Percentiles rank a stretch among this genome's conserved stretches.
Conservation (phyloP, 2,329 filamentous ascomycete genomes). For the Xylaria digitata region DNA sequence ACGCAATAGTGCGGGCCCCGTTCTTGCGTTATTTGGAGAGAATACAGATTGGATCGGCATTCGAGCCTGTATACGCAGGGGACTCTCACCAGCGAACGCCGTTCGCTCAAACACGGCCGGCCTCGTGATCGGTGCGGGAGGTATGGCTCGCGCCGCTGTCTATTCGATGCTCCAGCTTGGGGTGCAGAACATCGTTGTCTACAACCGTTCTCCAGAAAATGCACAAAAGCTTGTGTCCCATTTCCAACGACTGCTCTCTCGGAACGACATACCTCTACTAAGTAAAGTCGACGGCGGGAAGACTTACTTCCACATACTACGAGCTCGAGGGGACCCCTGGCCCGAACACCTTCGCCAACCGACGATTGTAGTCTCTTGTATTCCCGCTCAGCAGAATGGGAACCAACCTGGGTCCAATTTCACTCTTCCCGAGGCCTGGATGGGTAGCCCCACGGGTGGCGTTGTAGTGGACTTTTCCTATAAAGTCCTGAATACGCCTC, state of each 20-base stretch:
- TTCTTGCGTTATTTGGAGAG: slow-evolving; percentile 78
- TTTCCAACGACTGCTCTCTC: slow-evolving; percentile 69
- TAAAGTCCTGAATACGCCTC: slow-evolving; percentile 76
- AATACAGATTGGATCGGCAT: slow-evolving; percentile 88
- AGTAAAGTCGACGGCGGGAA: slow-evolving; percentile 56
- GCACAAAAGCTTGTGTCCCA: slow-evolving; percentile 75
- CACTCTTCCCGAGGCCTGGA: slow-evolving; percentile 75
- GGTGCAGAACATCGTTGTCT: slow-evolving; percentile 79
- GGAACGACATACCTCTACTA: slow-evolving; percentile 57
- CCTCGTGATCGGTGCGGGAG: slow-evolving; percentile 73
- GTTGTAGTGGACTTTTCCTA: slow-evolving; percentile 82
- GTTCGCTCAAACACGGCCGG: slow-evolving; percentile 66
- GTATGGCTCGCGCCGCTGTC: slow-evolving; percentile 81
- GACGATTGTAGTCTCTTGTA: slow-evolving; percentile 80
- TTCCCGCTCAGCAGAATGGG: slow-evolving; percentile 75
- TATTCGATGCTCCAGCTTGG: slow-evolving; percentile 84
- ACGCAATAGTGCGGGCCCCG: slow-evolving; percentile 71
- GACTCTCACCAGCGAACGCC: slow-evolving; percentile 77
- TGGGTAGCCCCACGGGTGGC: slow-evolving; percentile 77
- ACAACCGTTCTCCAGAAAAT: slow-evolving; percentile 75
- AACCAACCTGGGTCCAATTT: slow-evolving; percentile 75
- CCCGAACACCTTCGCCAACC: slow-evolving; percentile 71
- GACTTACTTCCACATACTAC: slow-evolving; percentile 68
- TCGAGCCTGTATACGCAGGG: slow-evolving; percentile 75
- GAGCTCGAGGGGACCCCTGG: slow-evolving; percentile 70